Evolutionary conservation across 331 rosid species (phyloP), one percentile per base, ranked within the genome.

Genomic region (Ulmus americana): DNA sequence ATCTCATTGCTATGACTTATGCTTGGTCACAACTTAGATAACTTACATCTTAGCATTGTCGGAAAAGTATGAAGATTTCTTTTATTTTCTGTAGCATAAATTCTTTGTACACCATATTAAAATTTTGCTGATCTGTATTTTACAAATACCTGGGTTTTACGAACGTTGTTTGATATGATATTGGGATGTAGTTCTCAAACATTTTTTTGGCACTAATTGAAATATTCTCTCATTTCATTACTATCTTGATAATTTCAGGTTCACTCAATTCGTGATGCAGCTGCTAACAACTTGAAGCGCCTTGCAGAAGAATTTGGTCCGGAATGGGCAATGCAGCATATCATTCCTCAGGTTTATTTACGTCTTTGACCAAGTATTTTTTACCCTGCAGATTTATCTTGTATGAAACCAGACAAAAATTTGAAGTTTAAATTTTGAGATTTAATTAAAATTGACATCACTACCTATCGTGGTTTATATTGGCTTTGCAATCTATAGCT

Each of bases 221-320:
- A 20, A 22, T 39, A 10, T 48, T 14, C 16, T 9, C 11, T 12
- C 11, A 0, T 73, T 67, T 70, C 20, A 43, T 66, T 59, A 45
- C 52, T 69, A n/a, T 64, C 50, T 44, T 61, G 66, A 57, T 64
- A 60, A 42, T 71, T 44, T 51, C 74, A 91, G 97, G 97, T 91
- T 65, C 88, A 88, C 87, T 84, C 97, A 14, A 91, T 91, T 75
- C 97, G 97, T 64, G 97, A 91, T 70, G 97, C 96, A 64, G 97
- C 96, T 78, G 95, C 97, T 68, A 88, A 84, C 77, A 91, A 91
- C 76, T 76, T 91, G 83, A 91, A 91, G 81, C 96, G 96, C 40
- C 97, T 91, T 60, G 97, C 97, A 16, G 97, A 91, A 79, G 97
- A 91, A 68, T 91, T 91, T 76, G 94, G 97, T 67, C 95, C 97